Evolutionary conservation across 2,329 filamentous ascomycete genomes (phyloP).

Genomic region (Calycina herbarum): DNA sequence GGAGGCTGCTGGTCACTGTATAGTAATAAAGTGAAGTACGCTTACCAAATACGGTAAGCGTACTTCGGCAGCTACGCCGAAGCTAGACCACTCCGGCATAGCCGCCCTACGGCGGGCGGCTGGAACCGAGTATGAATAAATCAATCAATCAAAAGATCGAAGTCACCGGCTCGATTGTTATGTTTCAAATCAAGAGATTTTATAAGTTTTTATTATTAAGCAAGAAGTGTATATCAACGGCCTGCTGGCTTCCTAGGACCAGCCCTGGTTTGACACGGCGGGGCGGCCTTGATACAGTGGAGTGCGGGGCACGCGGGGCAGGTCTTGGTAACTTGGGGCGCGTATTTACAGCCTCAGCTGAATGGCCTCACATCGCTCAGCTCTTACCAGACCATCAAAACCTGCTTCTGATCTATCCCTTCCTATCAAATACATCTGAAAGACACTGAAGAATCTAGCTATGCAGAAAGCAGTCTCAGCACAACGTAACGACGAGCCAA

Average conservation of each 20-base stretch:
- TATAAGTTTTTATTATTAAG: background rate
- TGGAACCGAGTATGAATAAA: too few species aligned
- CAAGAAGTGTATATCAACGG: background rate
- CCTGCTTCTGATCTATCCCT: background rate
- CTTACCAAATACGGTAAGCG: too few species aligned
- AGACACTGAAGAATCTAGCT: background rate
- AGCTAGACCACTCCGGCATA: too few species aligned
- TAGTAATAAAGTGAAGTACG: too few species aligned
- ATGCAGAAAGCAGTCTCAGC: constrained; percentile 20
- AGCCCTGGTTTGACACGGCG: background rate
- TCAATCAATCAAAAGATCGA: background rate
- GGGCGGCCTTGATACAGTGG: background rate
- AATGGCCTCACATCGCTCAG: background rate
- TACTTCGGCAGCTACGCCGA: too few species aligned
- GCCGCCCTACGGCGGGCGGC: too few species aligned
- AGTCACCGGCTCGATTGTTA: background rate
- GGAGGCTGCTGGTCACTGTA: too few species aligned
- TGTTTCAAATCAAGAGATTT: background rate
- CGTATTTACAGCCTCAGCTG: constrained; percentile 2
- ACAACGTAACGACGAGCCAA: constrained; percentile 14
- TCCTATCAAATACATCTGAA: background rate
- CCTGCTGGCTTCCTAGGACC: background rate
- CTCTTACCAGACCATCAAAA: background rate
- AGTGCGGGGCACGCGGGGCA: background rate
- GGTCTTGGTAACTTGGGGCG: background rate